A percentile compares a stretch with the other conserved stretches of the same genome.
Conservation (phyloP, 148 eudicot genomes). For the Chenopodium album region DNA sequence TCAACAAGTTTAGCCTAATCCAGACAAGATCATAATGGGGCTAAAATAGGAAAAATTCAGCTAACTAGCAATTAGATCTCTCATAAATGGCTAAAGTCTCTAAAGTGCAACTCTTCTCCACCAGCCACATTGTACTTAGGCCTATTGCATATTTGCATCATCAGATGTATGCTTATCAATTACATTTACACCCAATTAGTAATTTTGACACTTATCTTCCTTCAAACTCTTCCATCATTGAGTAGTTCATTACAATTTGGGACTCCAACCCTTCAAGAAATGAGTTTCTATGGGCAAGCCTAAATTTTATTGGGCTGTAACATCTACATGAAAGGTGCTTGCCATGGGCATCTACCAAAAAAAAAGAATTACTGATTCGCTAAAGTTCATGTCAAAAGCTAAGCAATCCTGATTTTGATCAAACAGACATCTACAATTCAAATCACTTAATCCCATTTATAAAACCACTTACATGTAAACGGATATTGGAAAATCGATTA, state of each 20-base stretch:
- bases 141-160: not conserved
- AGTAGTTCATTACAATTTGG: not conserved
- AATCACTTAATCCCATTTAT: not conserved
- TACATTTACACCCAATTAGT: not conserved
- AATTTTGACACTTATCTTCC: not conserved
- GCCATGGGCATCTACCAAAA: not conserved
- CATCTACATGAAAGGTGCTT: not conserved
- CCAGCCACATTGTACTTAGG: not conserved
- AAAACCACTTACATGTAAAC: not conserved
- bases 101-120: not conserved
- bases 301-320: too few species aligned
- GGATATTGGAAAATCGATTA: not conserved
- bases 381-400: not conserved
- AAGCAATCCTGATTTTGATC: too few species aligned
- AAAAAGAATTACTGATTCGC: not conserved
- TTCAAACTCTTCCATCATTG: not conserved
- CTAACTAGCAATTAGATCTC: not conserved
- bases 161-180: not conserved
- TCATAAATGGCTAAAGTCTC: not conserved
- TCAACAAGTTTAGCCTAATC: too few species aligned
- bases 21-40: not conserved
- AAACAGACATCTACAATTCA: not conserved
- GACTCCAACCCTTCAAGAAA: not conserved
- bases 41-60: not conserved
- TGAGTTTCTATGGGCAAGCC: not conserved